A percentile compares a stretch with the other conserved stretches of the same genome.
phyloP scores from a whole-genome alignment of 768 basidiomycete genomes.

The Mycena crocata region DNA sequence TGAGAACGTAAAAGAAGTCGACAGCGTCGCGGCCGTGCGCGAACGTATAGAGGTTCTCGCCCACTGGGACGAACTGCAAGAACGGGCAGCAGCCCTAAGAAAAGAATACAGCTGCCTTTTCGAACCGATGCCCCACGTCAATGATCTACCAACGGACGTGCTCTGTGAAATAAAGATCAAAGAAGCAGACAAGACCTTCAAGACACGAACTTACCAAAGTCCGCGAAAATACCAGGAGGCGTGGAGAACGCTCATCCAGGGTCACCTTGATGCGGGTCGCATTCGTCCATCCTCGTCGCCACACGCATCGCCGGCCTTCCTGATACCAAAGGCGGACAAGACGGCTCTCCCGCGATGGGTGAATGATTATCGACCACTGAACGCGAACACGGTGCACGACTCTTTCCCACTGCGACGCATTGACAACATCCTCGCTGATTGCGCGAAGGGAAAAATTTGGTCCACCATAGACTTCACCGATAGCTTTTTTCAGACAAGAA shows the following conservation, averaged over 20 bases:
- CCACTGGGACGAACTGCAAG: background rate
- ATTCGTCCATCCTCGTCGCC: conserved; percentile 42
- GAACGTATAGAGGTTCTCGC: conserved; percentile 2
- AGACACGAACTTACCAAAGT: conserved; percentile 42
- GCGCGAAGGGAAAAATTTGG: no score
- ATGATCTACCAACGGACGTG: conserved; percentile 39
- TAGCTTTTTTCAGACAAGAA: conserved; percentile 49
- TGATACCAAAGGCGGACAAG: conserved; percentile 49
- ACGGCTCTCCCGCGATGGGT: conserved; percentile 48
- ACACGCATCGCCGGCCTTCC: conserved; percentile 50
- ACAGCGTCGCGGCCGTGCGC: conserved; percentile 3
- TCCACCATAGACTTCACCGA: conserved; percentile 52
- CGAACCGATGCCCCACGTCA: conserved; percentile 40
- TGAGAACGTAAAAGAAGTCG: conserved; percentile 1
- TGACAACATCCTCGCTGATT: conserved; percentile 49
- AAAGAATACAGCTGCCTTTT: conserved; percentile 35
- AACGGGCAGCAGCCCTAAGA: background rate
- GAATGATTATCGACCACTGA: conserved; percentile 47
- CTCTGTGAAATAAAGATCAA: conserved; percentile 40
- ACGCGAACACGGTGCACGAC: conserved; percentile 44
- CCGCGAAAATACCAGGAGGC: conserved; percentile 46
- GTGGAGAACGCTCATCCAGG: conserved; percentile 46
- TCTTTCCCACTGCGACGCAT: conserved; percentile 43
- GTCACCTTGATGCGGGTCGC: conserved; percentile 47
- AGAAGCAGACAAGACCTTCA: conserved; percentile 37